phyloP scores from a whole-genome alignment of 2,329 filamentous ascomycete species.

The Ascochyta koolunga region DNA sequence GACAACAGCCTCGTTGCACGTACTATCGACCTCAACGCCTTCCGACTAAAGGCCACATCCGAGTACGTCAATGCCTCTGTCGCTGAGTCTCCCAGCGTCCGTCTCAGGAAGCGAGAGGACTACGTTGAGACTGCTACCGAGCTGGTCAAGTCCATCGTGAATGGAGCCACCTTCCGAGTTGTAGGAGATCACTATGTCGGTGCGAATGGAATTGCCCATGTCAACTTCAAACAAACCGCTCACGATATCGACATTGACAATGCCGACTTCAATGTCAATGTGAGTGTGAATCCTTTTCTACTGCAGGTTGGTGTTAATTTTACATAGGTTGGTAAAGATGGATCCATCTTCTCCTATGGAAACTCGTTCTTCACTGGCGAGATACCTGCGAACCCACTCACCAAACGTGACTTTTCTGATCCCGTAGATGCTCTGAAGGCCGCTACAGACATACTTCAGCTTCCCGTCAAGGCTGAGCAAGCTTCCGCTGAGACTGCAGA shows the following conservation, averaged over 20 bases:
- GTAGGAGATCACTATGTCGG: constrained; percentile 36
- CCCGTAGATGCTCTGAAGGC: constrained; percentile 52
- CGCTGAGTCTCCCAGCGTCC: too few relatives aligned
- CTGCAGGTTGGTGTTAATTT: not conserved
- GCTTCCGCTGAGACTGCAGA: constrained; percentile 34
- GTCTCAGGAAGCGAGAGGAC: too few relatives aligned
- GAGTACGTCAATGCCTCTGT: too few relatives aligned
- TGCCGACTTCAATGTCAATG: constrained; percentile 65
- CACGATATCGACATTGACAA: constrained; percentile 65
- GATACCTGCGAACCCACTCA: constrained; percentile 39
- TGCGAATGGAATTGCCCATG: constrained; percentile 60
- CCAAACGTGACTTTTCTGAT: constrained; percentile 44
- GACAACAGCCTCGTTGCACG: too few relatives aligned
- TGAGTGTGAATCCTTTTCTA: constrained; percentile 41
- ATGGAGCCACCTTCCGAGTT: too few relatives aligned
- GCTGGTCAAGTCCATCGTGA: too few relatives aligned
- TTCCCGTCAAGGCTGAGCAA: constrained; percentile 49
- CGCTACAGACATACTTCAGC: constrained; percentile 45
- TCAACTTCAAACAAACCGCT: constrained; percentile 63
- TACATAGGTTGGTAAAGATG: constrained; percentile 57
- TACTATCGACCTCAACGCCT: too few relatives aligned
- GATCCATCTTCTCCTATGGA: constrained; percentile 64
- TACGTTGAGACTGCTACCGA: too few relatives aligned
- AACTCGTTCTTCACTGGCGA: constrained; percentile 57
- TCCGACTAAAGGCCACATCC: too few relatives aligned